Evolutionary conservation across 148 eudicot genomes (phyloP).

Genomic region (Bassia scoparia): DNA sequence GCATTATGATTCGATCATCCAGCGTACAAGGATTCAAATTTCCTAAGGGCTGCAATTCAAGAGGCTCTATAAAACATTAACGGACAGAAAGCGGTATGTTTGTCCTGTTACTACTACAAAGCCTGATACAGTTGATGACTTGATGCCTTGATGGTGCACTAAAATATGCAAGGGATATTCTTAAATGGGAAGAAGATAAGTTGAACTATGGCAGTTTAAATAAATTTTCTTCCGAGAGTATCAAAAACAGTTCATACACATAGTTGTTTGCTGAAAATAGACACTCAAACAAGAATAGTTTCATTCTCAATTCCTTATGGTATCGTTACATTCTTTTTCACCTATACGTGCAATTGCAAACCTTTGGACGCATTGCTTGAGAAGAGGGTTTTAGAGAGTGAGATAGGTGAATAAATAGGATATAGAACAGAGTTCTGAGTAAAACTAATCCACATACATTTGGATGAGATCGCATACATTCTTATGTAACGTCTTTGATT

Average conservation of each 20-base stretch:
- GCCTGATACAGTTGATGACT: conserved; percentile 56
- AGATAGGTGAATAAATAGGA: conserved; percentile 1
- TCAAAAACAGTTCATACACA: conserved; percentile 39
- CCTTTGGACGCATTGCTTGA: neutral
- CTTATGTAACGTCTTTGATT: no score
- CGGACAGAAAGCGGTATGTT: conserved; percentile 65
- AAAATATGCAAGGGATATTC: conserved; percentile 58
- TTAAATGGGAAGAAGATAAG: conserved; percentile 69
- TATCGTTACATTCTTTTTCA: conserved; percentile 12
- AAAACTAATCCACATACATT: no score
- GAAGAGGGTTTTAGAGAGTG: neutral
- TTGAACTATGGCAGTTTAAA: conserved; percentile 24
- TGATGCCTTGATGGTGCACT: conserved; percentile 50
- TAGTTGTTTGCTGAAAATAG: neutral
- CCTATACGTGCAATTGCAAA: neutral
- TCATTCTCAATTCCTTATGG: neutral
- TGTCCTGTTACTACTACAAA: conserved; percentile 51
- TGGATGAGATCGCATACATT: no score
- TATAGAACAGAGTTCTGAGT: neutral
- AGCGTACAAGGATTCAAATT: conserved; percentile 35
- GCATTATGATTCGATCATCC: conserved; percentile 48
- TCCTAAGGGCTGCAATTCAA: conserved; percentile 64
- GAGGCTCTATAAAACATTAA: conserved; percentile 41
- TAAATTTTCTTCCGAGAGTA: conserved; percentile 48
- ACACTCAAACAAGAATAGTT: neutral